These are phyloP conservation scores for Neurospora hispaniola DNA, from an alignment of 495 filamentous ascomycete genomes.

Conservation along the genomic window DNA sequence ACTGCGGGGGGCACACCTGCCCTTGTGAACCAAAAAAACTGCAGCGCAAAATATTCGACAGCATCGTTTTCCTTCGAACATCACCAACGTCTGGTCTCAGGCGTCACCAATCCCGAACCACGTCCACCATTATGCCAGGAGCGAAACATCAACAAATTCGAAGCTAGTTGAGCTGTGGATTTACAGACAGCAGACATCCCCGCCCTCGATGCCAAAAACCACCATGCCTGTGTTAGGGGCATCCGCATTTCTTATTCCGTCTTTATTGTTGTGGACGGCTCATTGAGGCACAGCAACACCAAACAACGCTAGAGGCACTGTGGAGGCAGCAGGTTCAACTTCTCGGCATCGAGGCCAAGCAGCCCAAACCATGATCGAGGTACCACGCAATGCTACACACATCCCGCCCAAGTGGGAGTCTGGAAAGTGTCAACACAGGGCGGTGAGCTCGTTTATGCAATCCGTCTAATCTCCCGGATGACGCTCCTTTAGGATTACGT, in stretches of 20 bases:
- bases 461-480: background rate
- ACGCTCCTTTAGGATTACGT: background rate
- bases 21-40: background rate
- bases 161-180: background rate
- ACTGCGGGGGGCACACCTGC: background rate
- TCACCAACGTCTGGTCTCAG: background rate
- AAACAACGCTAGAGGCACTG: background rate
- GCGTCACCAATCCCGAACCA: background rate
- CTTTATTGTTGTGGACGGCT: background rate
- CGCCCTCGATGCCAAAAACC: background rate
- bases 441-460: background rate
- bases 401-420: background rate
- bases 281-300: background rate
- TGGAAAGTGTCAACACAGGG: background rate
- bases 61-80: background rate
- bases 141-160: background rate
- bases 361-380: background rate
- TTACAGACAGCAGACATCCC: background rate
- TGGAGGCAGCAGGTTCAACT: background rate
- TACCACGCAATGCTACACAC: background rate
- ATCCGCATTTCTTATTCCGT: background rate
- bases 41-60: background rate
- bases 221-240: background rate
- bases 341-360: background rate
- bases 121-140: background rate